phyloP scores from a whole-genome alignment of 1,284 basidiomycete genomes.

The Veloporphyrellus conicus region DNA sequence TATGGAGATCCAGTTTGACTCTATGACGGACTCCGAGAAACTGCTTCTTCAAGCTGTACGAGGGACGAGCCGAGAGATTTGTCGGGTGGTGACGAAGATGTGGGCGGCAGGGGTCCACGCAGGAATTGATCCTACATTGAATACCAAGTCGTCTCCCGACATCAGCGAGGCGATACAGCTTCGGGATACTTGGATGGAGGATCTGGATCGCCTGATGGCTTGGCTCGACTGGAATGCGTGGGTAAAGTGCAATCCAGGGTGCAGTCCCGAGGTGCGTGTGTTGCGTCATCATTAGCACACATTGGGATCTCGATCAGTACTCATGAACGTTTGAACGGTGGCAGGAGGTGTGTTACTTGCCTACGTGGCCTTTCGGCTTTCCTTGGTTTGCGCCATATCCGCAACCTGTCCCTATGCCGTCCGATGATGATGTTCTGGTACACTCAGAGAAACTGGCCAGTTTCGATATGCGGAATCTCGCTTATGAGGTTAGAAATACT shows the following conservation, averaged over 20 bases:
- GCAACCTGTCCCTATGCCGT: too few relatives aligned
- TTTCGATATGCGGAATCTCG: neutral
- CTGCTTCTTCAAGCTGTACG: constrained; percentile 35
- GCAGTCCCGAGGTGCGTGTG: constrained; percentile 31
- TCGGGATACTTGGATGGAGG: too few relatives aligned
- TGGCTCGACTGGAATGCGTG: constrained; percentile 45
- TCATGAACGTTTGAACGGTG: neutral
- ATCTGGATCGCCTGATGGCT: too few relatives aligned
- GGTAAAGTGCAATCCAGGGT: constrained; percentile 37
- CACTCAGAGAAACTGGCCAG: neutral
- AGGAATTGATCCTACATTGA: neutral
- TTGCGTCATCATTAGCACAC: constrained; percentile 11
- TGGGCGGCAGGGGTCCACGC: constrained; percentile 40
- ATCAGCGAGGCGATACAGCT: too few relatives aligned
- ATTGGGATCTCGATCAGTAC: neutral
- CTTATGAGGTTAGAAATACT: neutral
- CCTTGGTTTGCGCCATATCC: too few relatives aligned
- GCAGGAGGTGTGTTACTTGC: neutral
- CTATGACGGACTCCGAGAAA: constrained; percentile 36
- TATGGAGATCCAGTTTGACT: constrained; percentile 15
- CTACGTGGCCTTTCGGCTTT: neutral
- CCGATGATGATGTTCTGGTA: too few relatives aligned
- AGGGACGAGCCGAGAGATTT: constrained; percentile 42
- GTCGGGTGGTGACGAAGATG: constrained; percentile 41
- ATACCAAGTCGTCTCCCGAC: too few relatives aligned